phyloP scores from a whole-genome alignment of 2,329 filamentous ascomycete species.

The Amauroascus verrucosus region DNA sequence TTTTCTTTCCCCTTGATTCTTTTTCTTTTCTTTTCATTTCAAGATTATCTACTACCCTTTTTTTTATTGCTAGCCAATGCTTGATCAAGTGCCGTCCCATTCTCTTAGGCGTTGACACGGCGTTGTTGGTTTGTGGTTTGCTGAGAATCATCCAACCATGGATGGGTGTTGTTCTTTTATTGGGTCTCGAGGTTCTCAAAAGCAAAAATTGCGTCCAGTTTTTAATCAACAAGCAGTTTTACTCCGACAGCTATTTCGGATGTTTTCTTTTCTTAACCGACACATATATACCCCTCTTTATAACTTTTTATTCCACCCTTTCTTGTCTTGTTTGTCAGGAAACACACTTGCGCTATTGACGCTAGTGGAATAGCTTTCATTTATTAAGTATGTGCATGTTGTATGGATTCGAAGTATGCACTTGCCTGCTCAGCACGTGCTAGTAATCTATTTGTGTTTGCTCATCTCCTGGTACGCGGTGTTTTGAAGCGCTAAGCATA shows the following conservation, averaged over 20 bases:
- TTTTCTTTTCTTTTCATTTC: neutral
- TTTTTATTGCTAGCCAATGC: neutral
- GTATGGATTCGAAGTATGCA: neutral
- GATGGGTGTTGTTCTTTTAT: neutral
- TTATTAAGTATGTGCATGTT: neutral
- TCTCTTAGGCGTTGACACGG: neutral
- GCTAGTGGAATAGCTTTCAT: neutral
- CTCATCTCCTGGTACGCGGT: too few species aligned
- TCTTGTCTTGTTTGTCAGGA: neutral
- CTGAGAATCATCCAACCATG: neutral
- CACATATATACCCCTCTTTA: neutral
- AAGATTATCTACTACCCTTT: neutral
- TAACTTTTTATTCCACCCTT: neutral
- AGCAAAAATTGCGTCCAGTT: neutral
- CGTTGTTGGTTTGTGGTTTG: neutral
- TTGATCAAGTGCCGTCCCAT: neutral
- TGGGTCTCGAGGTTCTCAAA: neutral
- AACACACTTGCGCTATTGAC: neutral
- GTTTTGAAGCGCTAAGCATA: too few species aligned
- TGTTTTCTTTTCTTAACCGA: neutral
- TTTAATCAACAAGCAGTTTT: neutral
- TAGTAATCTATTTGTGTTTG: too few species aligned
- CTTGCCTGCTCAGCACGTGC: neutral
- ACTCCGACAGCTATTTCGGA: neutral
- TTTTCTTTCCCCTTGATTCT: too few species aligned